phyloP scores from a whole-genome alignment of 2,329 filamentous ascomycete species.

The Aspergillus clavatus region DNA sequence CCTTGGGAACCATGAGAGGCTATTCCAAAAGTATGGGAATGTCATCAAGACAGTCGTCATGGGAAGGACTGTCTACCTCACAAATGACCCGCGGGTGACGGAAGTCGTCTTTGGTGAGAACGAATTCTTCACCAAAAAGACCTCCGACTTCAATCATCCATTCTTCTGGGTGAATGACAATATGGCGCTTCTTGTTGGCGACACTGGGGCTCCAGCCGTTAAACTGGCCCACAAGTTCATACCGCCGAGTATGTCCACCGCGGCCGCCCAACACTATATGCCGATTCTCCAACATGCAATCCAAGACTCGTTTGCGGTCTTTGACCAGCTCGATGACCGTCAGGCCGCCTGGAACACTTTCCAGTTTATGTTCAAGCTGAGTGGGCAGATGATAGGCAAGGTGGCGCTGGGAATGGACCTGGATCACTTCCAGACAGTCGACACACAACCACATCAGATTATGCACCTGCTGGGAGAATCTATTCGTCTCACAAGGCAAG shows the following conservation, averaged over 20 bases:
- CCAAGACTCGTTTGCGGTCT: slow-evolving; percentile 45
- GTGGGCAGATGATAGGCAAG: slow-evolving; percentile 38
- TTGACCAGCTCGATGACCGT: slow-evolving; percentile 46
- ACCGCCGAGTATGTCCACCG: slow-evolving; percentile 53
- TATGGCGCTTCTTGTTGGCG: slow-evolving; percentile 22
- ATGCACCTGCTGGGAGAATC: slow-evolving; percentile 32
- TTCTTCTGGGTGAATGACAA: slow-evolving; percentile 21
- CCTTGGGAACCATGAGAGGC: slow-evolving; percentile 50
- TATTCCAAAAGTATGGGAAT: slow-evolving; percentile 49
- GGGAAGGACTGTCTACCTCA: slow-evolving; percentile 47
- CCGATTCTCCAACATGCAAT: slow-evolving; percentile 53
- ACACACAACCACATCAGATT: slow-evolving; percentile 49
- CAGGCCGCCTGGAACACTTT: slow-evolving; percentile 43
- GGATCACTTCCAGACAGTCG: slow-evolving; percentile 37
- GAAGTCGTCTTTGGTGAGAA: slow-evolving; percentile 44
- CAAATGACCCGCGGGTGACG: slow-evolving; percentile 46
- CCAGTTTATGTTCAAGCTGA: slow-evolving; percentile 45
- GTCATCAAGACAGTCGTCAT: slow-evolving; percentile 50
- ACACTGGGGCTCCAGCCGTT: slow-evolving; percentile 22
- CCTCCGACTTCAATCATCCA: slow-evolving; percentile 24
- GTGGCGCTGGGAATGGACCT: slow-evolving; percentile 40
- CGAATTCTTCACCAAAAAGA: slow-evolving; percentile 50
- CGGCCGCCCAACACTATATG: slow-evolving; percentile 56
- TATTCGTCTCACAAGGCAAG: no score
- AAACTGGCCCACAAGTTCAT: slow-evolving; percentile 55